Conservation (phyloP, 306 rosid genomes). For the Dalbergia cultrata region DNA sequence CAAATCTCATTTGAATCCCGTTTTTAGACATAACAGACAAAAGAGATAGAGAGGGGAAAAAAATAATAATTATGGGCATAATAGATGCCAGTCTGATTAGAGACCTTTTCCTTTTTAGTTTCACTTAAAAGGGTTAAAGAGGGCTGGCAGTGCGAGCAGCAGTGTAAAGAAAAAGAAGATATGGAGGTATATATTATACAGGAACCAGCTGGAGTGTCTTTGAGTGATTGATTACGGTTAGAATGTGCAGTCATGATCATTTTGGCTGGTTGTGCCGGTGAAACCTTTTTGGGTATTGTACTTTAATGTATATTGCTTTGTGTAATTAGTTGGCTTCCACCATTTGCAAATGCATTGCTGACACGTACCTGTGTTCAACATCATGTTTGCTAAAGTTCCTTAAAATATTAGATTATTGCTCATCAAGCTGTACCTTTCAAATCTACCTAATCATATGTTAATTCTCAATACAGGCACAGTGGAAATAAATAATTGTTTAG, state of each 20-base stretch:
- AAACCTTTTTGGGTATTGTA: conserved; percentile 46
- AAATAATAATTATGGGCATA: not conserved
- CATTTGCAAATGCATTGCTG: conserved; percentile 36
- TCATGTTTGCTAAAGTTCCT: conserved; percentile 2
- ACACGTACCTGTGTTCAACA: conserved; percentile 24
- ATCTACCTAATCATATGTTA: conserved; percentile 33
- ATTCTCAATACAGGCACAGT: not conserved
- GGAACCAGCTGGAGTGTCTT: conserved; percentile 50
- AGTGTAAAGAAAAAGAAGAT: conserved; percentile 32
- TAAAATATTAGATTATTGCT: conserved; percentile 21
- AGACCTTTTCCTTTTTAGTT: conserved; percentile 52
- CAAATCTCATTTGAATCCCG: not conserved
- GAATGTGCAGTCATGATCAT: conserved; percentile 48
- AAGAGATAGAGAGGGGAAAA: not conserved
- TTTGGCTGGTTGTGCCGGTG: not conserved
- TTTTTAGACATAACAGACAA: conserved; percentile 24
- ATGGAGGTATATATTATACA: conserved; percentile 39
- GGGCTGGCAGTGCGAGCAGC: conserved; percentile 40
- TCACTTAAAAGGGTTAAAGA: conserved; percentile 41
- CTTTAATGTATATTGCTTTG: conserved; percentile 35
- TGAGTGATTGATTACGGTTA: conserved; percentile 46
- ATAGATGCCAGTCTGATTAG: conserved; percentile 35
- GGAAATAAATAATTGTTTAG: not conserved
- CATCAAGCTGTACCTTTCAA: not conserved
- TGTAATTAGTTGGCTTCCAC: conserved; percentile 32